These are phyloP conservation scores for Decorospora gaudefroyi DNA, from an alignment of 2,329 filamentous ascomycete genomes.

Conservation along the genomic window DNA sequence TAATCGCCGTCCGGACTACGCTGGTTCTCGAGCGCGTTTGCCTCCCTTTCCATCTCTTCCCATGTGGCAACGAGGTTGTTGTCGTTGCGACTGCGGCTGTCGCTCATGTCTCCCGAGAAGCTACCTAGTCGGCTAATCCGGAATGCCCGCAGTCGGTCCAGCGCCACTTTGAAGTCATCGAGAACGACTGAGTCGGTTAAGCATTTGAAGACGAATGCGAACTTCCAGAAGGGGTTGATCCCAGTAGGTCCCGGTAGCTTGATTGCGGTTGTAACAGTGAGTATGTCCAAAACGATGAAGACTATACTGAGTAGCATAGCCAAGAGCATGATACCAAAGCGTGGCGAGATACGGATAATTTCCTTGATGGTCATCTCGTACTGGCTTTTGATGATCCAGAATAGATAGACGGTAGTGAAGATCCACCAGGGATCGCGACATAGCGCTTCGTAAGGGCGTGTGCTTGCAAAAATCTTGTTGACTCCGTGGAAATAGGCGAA, in stretches of 20 bases:
- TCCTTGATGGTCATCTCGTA: slow-evolving; percentile 64
- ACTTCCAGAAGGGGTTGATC: slow-evolving; percentile 70
- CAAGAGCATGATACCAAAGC: slow-evolving; percentile 65
- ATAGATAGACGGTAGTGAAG: slow-evolving; percentile 62
- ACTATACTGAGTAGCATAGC: slow-evolving; percentile 64
- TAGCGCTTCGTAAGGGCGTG: slow-evolving; percentile 63
- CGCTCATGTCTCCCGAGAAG: slow-evolving; percentile 44
- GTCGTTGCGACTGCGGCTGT: slow-evolving; percentile 39
- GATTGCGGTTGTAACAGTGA: slow-evolving; percentile 61
- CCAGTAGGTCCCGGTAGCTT: slow-evolving; percentile 51
- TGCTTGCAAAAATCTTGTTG: slow-evolving; percentile 58
- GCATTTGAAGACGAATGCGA: slow-evolving; percentile 68
- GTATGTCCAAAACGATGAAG: slow-evolving; percentile 65
- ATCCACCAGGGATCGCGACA: slow-evolving; percentile 72
- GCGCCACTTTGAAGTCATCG: slow-evolving; percentile 68
- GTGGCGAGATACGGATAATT: slow-evolving; percentile 64
- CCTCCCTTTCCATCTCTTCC: slow-evolving; percentile 43
- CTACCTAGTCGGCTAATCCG: slow-evolving; percentile 49
- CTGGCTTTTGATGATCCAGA: slow-evolving; percentile 65
- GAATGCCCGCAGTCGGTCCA: slow-evolving; percentile 54
- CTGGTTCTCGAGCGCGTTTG: slow-evolving; percentile 29
- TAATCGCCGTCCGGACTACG: slow-evolving; percentile 41
- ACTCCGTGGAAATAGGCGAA: slow-evolving; percentile 66
- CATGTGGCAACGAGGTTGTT: slow-evolving; percentile 40
- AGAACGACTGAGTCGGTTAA: slow-evolving; percentile 68